phyloP scores from a whole-genome alignment of 192 early-diverging fungal species.

The Gonapodya sp. region DNA sequence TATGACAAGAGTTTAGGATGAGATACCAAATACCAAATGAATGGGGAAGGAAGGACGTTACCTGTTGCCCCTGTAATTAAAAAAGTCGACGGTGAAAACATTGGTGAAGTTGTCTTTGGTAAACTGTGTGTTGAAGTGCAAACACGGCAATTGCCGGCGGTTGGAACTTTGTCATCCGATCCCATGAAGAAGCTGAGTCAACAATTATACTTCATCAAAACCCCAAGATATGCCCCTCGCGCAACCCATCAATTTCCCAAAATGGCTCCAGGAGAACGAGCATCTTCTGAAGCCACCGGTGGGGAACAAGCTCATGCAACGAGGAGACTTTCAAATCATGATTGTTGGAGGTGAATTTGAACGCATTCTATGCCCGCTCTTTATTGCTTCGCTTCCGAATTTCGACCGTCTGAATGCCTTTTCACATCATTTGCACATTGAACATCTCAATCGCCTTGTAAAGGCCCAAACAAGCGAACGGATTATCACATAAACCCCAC shows the following conservation, averaged over 20 bases:
- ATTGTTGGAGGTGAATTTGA: slow-evolving; percentile 18
- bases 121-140: too few relatives aligned
- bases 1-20: neutral
- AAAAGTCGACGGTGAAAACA: neutral
- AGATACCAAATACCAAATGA: neutral
- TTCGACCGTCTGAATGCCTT: too few relatives aligned
- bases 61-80: neutral
- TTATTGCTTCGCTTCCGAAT: too few relatives aligned
- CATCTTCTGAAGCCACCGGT: slow-evolving; percentile 88
- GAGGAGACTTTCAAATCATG: slow-evolving; percentile 82
- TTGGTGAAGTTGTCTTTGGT: neutral
- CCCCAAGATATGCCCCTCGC: slow-evolving; percentile 27
- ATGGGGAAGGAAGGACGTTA: neutral
- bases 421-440: too few relatives aligned
- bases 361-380: too few relatives aligned
- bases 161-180: too few relatives aligned
- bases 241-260: slow-evolving; percentile 78
- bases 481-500: slow-evolving; percentile 97
- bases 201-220: neutral
- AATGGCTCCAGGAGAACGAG: slow-evolving; percentile 74
- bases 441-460: neutral
- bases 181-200: neutral
- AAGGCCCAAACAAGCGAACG: slow-evolving; percentile 82
- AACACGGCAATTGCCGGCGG: too few relatives aligned
- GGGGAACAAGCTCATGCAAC: slow-evolving; percentile 80